Conservation (phyloP, 768 basidiomycete genomes). For the Boletus subcaerulescens region DNA sequence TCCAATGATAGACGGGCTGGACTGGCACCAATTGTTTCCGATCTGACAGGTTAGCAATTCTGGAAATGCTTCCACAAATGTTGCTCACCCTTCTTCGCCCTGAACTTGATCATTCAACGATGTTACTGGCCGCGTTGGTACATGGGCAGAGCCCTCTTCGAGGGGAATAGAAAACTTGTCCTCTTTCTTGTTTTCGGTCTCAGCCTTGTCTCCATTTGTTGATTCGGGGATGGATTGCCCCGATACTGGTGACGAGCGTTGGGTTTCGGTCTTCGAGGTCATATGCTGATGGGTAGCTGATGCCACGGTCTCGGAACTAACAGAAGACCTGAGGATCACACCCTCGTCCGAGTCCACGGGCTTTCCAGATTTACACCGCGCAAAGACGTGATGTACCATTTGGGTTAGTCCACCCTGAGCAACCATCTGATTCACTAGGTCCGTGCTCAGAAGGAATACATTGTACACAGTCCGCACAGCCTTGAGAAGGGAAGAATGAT, state of each 20-base stretch:
- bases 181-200: conserved; percentile 1
- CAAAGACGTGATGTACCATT: conserved; percentile 97
- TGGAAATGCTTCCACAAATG: not conserved
- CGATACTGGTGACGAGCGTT: conserved; percentile 8
- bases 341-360: conserved; percentile 15
- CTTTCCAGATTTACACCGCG: conserved; percentile 57
- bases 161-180: not conserved
- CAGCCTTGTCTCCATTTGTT: not conserved
- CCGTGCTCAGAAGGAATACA: conserved; percentile 87
- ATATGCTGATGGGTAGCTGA: conserved; percentile 7
- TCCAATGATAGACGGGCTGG: conserved; percentile 20
- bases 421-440: conserved; percentile 94
- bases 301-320: conserved; percentile 21
- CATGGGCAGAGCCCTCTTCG: not conserved
- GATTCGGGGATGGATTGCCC: not conserved
- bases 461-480: conserved; percentile 98
- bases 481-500: conserved; percentile 94
- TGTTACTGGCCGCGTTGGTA: not conserved
- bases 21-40: conserved; percentile 22
- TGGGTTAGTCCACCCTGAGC: conserved; percentile 97
- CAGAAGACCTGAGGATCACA: conserved; percentile 16
- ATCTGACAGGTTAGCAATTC: conserved; percentile 4
- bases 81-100: conserved; percentile 22
- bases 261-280: conserved; percentile 8
- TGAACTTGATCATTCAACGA: conserved; percentile 3